Conservation (phyloP, 2,329 filamentous ascomycete species). For the Calonectria pseudoturangicola region DNA sequence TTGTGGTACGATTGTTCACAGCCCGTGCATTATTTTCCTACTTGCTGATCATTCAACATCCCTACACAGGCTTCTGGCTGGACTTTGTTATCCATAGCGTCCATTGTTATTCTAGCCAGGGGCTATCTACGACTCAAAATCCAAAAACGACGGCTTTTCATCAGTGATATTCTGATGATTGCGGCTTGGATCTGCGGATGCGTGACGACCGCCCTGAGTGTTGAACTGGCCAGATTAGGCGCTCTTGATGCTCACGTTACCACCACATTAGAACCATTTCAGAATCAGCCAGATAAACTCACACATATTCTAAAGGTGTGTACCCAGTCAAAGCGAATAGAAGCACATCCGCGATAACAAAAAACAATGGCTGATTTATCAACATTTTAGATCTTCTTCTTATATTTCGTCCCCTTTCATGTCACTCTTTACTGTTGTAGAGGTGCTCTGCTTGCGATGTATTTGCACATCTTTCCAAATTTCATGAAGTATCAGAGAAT, state of each 20-base stretch:
- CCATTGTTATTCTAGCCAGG: not conserved
- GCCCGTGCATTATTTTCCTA: not conserved
- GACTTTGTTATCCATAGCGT: not conserved
- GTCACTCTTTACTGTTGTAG: not conserved
- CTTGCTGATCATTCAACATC: not conserved
- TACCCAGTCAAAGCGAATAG: not conserved
- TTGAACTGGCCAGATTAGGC: not conserved
- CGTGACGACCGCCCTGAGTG: not conserved
- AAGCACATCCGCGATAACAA: not conserved
- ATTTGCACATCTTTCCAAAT: conserved; percentile 5
- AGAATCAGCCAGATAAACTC: not conserved
- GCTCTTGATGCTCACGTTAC: not conserved
- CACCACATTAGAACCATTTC: not conserved
- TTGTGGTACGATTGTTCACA: not conserved
- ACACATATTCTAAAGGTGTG: not conserved
- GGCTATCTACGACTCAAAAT: conserved; percentile 5
- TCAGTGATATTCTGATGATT: not conserved
- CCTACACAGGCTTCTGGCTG: not conserved
- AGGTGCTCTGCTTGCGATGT: not conserved
- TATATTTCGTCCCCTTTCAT: conserved; percentile 7
- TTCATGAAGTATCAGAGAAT: conserved; percentile 11
- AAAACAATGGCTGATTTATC: not conserved
- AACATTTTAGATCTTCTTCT: not conserved
- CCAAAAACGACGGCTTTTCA: conserved; percentile 1
- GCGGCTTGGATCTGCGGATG: not conserved